These are phyloP conservation scores for Friedmanniomyces endolithicus DNA, from an alignment of 495 filamentous ascomycete genomes.

Conservation along the genomic window DNA sequence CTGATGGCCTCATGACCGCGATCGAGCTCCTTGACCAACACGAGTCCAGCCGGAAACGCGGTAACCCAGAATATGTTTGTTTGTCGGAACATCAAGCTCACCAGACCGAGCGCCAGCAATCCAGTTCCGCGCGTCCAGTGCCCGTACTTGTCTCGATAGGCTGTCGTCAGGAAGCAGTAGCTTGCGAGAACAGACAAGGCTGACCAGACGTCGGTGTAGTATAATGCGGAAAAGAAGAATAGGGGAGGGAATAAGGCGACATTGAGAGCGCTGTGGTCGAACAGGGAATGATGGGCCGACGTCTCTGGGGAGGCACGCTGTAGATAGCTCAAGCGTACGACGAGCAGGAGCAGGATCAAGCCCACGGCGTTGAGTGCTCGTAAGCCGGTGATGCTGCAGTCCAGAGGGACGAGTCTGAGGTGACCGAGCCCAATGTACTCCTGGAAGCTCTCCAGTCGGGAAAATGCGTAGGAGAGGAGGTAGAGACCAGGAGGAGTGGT, in stretches of 20 bases:
- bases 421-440: background rate
- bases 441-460: background rate
- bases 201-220: constrained; percentile 79
- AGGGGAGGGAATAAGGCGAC: constrained; percentile 76
- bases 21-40: constrained; percentile 40
- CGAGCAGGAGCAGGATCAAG: constrained; percentile 29
- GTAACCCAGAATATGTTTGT: constrained; percentile 96
- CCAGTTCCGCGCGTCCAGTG: background rate
- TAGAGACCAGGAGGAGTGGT: constrained; percentile 92
- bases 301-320: background rate
- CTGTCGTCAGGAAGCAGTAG: constrained; percentile 17
- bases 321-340: constrained; percentile 16
- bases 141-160: background rate
- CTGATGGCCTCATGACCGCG: constrained; percentile 11
- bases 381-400: constrained; percentile 38
- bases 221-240: constrained; percentile 89
- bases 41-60: constrained; percentile 68
- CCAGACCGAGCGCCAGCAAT: constrained; percentile 36
- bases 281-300: background rate
- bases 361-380: constrained; percentile 41
- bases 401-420: background rate
- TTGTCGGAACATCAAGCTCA: constrained; percentile 66
- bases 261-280: constrained; percentile 43
- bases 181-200: constrained; percentile 44
- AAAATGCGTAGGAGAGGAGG: constrained; percentile 37